Conservation (phyloP, 371 early-diverging fungal species). For the Apophysomyces trapeziformis region DNA sequence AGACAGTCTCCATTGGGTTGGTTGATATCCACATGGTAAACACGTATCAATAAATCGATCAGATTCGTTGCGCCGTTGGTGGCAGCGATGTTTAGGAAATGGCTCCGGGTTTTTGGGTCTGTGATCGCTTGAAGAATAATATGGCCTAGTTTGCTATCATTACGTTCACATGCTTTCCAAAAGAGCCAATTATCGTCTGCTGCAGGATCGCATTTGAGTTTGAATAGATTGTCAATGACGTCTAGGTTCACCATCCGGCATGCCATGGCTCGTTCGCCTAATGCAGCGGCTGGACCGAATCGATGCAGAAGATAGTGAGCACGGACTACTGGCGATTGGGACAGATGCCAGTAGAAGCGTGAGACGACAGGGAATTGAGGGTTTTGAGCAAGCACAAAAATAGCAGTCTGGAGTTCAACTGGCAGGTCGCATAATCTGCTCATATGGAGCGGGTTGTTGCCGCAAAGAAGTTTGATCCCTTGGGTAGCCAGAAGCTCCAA, state of each 20-base stretch:
- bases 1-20: conserved; percentile 20
- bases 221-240: conserved; percentile 34
- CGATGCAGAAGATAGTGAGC: conserved; percentile 36
- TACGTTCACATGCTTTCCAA: conserved; percentile 24
- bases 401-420: conserved; percentile 32
- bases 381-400: conserved; percentile 45
- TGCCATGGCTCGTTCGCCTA: conserved; percentile 32
- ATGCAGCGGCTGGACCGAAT: conserved; percentile 34
- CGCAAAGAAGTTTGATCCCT: too few species aligned
- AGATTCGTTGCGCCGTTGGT: conserved; percentile 29
- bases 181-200: conserved; percentile 40
- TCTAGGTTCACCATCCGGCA: conserved; percentile 25
- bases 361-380: conserved; percentile 26
- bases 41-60: conserved; percentile 31
- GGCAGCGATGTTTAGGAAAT: conserved; percentile 33
- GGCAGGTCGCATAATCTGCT: conserved; percentile 24
- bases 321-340: conserved; percentile 28
- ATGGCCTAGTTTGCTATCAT: conserved; percentile 22
- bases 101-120: conserved; percentile 13
- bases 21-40: conserved; percentile 26
- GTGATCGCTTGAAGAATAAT: conserved; percentile 25
- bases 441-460: not conserved
- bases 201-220: conserved; percentile 25
- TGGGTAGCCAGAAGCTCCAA: too few species aligned
- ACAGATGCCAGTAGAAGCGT: conserved; percentile 29